These are phyloP conservation scores for Barnettozyma sucrosica DNA, from an alignment of 805 yeast species.

Conservation along the genomic window DNA sequence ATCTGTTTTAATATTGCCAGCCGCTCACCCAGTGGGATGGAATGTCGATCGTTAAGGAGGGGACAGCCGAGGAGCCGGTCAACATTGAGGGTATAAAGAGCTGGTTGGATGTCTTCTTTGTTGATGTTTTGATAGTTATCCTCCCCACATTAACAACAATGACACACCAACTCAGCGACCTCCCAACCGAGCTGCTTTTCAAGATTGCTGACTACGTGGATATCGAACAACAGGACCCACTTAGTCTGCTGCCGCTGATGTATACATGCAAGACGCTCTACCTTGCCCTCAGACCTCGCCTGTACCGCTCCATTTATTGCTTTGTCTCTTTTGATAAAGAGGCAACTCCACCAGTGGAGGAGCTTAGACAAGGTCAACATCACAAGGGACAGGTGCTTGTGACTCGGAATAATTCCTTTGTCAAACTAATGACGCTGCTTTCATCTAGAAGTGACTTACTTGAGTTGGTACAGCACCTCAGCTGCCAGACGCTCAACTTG, in stretches of 20 bases:
- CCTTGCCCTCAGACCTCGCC: conserved; percentile 4
- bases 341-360: not conserved
- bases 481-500: conserved; percentile 5
- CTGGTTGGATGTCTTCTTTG: not conserved
- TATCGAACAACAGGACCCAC: conserved; percentile 7
- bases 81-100: not conserved
- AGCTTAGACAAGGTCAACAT: not conserved
- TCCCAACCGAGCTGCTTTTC: conserved; percentile 7
- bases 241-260: conserved; percentile 5
- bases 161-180: not conserved
- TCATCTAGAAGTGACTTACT: conserved; percentile 2
- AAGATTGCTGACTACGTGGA: conserved; percentile 4
- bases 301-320: conserved; percentile 14
- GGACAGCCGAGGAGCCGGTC: not conserved
- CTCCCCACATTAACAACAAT: not conserved
- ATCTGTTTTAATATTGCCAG: not conserved
- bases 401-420: not conserved
- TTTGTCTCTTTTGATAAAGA: conserved; percentile 12
- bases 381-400: not conserved
- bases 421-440: conserved; percentile 3
- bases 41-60: not conserved
- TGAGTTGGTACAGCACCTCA: conserved; percentile 4
- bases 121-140: not conserved
- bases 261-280: conserved; percentile 13
- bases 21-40: not conserved